Percentiles rank a stretch among this genome's conserved stretches.
phyloP scores from a whole-genome alignment of 371 early-diverging fungal species.

The Smittium mucronatum region DNA sequence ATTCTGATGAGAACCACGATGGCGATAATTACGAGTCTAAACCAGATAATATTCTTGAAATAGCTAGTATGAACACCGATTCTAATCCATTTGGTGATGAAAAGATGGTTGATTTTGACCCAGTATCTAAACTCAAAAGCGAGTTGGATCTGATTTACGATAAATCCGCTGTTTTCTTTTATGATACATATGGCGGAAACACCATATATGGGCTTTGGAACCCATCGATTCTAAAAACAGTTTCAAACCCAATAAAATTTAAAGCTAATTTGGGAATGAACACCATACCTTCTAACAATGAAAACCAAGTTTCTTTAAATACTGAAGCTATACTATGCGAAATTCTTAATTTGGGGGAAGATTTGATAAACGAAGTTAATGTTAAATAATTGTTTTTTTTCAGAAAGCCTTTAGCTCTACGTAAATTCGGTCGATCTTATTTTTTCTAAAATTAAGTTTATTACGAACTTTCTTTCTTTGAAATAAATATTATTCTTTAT shows the following conservation, averaged over 20 bases:
- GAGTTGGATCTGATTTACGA: constrained; percentile 23
- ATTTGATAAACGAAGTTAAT: constrained; percentile 19
- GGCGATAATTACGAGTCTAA: constrained; percentile 16
- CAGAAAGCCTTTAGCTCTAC: no score
- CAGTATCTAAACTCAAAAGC: constrained; percentile 18
- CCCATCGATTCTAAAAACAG: constrained; percentile 11
- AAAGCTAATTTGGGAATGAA: constrained; percentile 15
- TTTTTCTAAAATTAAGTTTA: no score
- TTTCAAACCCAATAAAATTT: constrained; percentile 10
- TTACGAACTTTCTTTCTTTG: no score
- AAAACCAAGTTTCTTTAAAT: constrained; percentile 10
- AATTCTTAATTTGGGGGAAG: constrained; percentile 25
- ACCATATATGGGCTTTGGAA: constrained; percentile 29
- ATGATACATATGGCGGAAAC: constrained; percentile 23
- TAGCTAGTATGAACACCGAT: neutral
- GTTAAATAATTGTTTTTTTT: constrained; percentile 6
- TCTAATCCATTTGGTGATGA: constrained; percentile 23
- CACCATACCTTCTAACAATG: neutral
- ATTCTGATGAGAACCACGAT: constrained; percentile 7
- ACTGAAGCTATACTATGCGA: constrained; percentile 19
- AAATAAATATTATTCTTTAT: no score
- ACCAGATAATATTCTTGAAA: constrained; percentile 11
- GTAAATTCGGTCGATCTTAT: no score
- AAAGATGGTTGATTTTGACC: constrained; percentile 24
- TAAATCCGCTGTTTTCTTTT: constrained; percentile 21